Evolutionary conservation across 2,329 filamentous ascomycete species (phyloP), one percentile per base, ranked within the genome.

Genomic region (Aspergillus terreus): DNA sequence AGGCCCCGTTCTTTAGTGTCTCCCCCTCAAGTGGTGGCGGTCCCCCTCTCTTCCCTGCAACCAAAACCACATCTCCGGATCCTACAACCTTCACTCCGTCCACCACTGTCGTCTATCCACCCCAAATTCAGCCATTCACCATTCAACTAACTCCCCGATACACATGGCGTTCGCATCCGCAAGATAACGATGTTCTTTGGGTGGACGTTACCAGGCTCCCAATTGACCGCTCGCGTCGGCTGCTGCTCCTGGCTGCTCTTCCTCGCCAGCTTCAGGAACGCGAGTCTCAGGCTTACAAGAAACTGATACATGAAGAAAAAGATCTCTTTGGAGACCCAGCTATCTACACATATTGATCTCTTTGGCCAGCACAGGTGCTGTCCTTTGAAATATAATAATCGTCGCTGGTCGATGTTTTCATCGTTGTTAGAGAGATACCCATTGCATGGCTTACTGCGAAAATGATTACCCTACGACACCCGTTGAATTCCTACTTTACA

Each of bases 401-500:
- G 57, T 69, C 62, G 66, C 67, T 54, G 66, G 64, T 54, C 60
- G 60, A 60, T 60, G 56, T 32, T 12, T 23, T 41, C 47, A 33
- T 49, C 19, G 42, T 21, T 41, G 30, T 40, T 43, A 53, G 21
- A 19, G 17, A 43, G 49, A 46, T 47, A 19, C 19, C 41, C 42
- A 38, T 49, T 33, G 23, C 35, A 47, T 35, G 46, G 15, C 40
- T 63, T 53, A 58, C 63, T 81, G 33, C 44, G 40, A 17, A 42
- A 42, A 12, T 17, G 40, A 57, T 84, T 58, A 79, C 76, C 70
- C 83, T 63, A 54, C 46, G 51, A 46, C 49, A 55, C 46, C 49
- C 59, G 23, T 67, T 61, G 62, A 64, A 63, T 47, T 66, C 84
- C 71, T 84, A 91, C 73, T 81, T 92, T 54, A 84, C 83, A 49